phyloP scores from a whole-genome alignment of 78 protist genomes.

The Dictyostelium brefeldianum region DNA sequence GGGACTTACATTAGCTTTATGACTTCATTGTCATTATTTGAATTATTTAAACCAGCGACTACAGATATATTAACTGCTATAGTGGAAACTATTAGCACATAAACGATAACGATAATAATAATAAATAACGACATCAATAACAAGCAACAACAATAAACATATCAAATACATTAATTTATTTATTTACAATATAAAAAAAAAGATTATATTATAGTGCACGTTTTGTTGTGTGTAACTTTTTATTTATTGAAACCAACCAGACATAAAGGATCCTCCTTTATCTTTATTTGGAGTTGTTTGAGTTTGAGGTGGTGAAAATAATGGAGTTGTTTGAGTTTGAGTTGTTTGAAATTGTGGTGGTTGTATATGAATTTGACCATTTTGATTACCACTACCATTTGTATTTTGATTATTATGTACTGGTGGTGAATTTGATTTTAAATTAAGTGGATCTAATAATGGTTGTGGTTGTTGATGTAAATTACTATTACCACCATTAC shows the following conservation, averaged over 20 bases:
- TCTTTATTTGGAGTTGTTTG: background rate
- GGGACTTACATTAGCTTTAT: slow-evolving; percentile 33
- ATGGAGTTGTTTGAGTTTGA: background rate
- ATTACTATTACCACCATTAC: background rate
- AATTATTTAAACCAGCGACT: too few relatives aligned
- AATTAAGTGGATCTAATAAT: slow-evolving; percentile 21
- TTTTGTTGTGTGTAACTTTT: too few relatives aligned
- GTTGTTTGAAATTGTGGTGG: slow-evolving; percentile 22
- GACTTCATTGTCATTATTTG: background rate
- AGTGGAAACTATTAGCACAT: too few relatives aligned
- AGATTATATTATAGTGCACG: too few relatives aligned
- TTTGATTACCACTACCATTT: background rate
- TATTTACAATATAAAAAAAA: too few relatives aligned
- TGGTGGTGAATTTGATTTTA: slow-evolving; percentile 10
- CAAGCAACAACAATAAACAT: too few relatives aligned
- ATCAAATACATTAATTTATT: too few relatives aligned
- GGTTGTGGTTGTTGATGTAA: slow-evolving; percentile 3
- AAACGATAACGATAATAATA: too few relatives aligned
- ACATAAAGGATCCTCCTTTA: background rate
- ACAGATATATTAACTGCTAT: too few relatives aligned
- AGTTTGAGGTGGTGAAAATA: slow-evolving; percentile 8
- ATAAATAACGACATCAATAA: too few relatives aligned
- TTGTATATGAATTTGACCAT: slow-evolving; percentile 8
- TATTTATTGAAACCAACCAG: slow-evolving; percentile 13
- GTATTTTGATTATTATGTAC: background rate